Evolutionary conservation across 441 rosid species (phyloP).

Genomic region (Adansonia gregorii): DNA sequence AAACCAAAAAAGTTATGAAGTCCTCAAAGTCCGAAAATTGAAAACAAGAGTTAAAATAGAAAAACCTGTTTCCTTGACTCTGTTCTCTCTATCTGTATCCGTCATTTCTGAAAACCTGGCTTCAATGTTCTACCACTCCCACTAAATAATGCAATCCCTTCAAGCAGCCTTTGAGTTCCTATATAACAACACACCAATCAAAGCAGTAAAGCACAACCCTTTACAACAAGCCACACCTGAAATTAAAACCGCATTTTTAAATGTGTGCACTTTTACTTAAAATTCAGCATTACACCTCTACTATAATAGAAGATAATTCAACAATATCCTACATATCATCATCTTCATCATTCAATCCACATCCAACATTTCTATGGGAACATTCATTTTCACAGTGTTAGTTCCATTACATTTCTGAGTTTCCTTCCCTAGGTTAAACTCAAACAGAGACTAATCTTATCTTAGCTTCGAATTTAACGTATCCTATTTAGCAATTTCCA

Average conservation of each 20-base stretch:
- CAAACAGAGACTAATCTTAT: neutral
- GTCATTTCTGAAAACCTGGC: slow-evolving; percentile 37
- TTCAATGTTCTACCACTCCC: slow-evolving; percentile 22
- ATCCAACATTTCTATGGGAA: neutral
- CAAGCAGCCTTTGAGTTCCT: neutral
- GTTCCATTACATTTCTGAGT: slow-evolving; percentile 1
- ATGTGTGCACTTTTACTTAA: neutral
- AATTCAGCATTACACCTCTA: neutral
- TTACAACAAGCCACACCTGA: neutral
- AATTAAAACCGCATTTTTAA: neutral
- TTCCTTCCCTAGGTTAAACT: slow-evolving; percentile 5
- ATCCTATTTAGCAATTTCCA: neutral
- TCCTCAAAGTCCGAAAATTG: slow-evolving; percentile 10
- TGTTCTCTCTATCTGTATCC: slow-evolving; percentile 49
- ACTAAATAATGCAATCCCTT: slow-evolving; percentile 24
- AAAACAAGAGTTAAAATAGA: neutral
- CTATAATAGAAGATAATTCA: neutral
- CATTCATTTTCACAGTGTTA: neutral
- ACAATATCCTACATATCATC: neutral
- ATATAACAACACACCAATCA: neutral
- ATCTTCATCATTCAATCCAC: neutral
- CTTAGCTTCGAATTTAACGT: neutral
- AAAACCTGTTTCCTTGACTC: slow-evolving; percentile 17
- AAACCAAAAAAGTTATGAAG: neutral
- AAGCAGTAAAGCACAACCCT: neutral